Percentiles rank a stretch among this genome's conserved stretches.
These are phyloP conservation scores for Heliamphora pulchella DNA, from an alignment of 179 eudicot species.

Conservation along the genomic window DNA sequence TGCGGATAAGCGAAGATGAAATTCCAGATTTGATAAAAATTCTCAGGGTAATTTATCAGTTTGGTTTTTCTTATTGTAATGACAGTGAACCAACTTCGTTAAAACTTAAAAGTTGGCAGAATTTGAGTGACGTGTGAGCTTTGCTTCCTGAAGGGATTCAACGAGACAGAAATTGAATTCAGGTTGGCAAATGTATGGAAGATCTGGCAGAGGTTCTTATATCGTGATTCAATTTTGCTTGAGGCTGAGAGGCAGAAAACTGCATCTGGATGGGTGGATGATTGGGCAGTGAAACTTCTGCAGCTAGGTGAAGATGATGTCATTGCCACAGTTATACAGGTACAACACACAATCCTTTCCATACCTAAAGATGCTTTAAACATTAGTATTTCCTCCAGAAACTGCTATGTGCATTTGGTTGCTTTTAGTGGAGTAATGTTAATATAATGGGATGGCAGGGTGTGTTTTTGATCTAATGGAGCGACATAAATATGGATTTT, in stretches of 20 bases:
- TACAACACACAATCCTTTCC: conserved; percentile 12
- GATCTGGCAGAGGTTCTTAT: conserved; percentile 84
- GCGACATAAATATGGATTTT: not conserved
- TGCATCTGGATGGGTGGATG: conserved; percentile 37
- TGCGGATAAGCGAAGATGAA: conserved; percentile 76
- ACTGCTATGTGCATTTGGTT: not conserved
- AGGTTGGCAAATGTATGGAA: conserved; percentile 72
- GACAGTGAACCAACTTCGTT: not conserved
- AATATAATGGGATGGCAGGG: not conserved
- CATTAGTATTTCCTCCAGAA: not conserved
- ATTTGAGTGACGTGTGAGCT: conserved; percentile 12
- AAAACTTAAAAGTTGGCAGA: not conserved
- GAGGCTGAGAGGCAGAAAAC: conserved; percentile 87
- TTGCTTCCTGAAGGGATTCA: conserved; percentile 45
- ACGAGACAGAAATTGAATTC: conserved; percentile 77
- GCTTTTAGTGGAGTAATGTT: not conserved
- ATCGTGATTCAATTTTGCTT: conserved; percentile 70
- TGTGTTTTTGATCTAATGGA: not conserved
- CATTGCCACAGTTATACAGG: conserved; percentile 83
- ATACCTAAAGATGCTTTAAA: not conserved
- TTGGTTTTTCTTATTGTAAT: not conserved
- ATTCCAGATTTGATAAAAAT: conserved; percentile 68
- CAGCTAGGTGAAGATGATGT: conserved; percentile 67
- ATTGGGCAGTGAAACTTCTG: conserved; percentile 60
- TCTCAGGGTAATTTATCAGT: conserved; percentile 48